phyloP scores from a whole-genome alignment of 257 asterid genomes.

The Solanum phureja region DNA sequence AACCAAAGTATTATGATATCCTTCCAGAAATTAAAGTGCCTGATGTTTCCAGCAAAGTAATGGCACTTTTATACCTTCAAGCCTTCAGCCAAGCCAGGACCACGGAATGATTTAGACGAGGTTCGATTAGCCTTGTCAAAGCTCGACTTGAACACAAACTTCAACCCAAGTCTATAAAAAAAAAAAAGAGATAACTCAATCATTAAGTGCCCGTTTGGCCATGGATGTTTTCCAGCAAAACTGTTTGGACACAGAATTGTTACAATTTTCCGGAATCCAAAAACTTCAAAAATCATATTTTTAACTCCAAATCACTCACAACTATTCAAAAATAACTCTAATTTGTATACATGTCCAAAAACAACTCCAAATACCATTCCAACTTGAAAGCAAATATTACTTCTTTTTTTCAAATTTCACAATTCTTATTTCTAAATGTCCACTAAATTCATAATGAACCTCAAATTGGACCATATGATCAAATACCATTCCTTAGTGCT shows the following conservation, averaged over 20 bases:
- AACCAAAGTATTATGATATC: neutral
- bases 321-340: neutral
- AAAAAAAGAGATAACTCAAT: neutral
- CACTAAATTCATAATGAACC: neutral
- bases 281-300: neutral
- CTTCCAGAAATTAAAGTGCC: neutral
- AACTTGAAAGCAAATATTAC: neutral
- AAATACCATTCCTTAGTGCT: neutral
- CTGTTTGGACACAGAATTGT: neutral
- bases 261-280: neutral
- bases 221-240: neutral
- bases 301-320: neutral
- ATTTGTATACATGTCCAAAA: neutral
- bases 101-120: slow-evolving; percentile 80
- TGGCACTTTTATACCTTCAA: slow-evolving; percentile 35
- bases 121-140: slow-evolving; percentile 85
- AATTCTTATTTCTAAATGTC: neutral
- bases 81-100: slow-evolving; percentile 79
- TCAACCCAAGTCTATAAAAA: slow-evolving; percentile 47
- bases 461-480: neutral
- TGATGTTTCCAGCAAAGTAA: neutral
- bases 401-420: neutral
- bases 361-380: neutral
- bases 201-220: neutral
- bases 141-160: slow-evolving; percentile 75